Base-by-base conservation (phyloP, 495 filamentous ascomycete species). In the Penicillium verhagenii region DNA sequence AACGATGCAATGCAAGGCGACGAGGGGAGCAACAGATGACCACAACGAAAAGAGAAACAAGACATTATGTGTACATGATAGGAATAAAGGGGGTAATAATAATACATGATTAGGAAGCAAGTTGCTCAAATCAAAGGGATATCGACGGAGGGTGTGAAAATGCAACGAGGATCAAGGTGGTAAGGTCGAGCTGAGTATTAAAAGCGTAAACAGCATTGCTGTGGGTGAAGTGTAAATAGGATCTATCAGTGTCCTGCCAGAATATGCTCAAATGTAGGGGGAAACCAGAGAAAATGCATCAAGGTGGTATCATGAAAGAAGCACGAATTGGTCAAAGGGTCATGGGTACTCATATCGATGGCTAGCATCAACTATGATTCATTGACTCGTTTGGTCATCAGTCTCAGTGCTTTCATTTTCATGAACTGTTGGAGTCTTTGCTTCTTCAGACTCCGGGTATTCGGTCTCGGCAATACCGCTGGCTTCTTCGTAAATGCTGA, bases 401-500 rank as follows among this genome's bases (percentile, higher is more conserved):
- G n/a, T 9, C 8, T 50, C 49, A 13, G 54, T 50, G 29, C 35
- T 33, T 43, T 48, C 25, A 25, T 14, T 25, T 11, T 43, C 53
- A 53, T 46, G 20, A 19, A 48, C 24, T 16, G 38, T 19, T 1
- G 45, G 21, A 16, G 51, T 19, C 23, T 51, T 33, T 1, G 42
- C 44, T 19, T 19, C 14, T 6, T 43, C 40, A 37, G 44, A 13
- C 38, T 48, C 38, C 48, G 18, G 19, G 13, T 39, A 28, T 18
- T 50, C 58, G 19, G 31, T 21, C 23, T 44, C 38, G 28, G 56
- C 52, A 5, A 52, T 54, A 14, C 48, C 52, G 46, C 23, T 57
- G 7, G 62, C 65, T 16, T 50, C 57, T 48, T 65, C 62, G 40
- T 68, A 68, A 13, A 68, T 44, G 33, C 62, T 66, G 19, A 40